Evolutionary conservation across 345 rosid species (phyloP).

Genomic region (Murraya koenigii): DNA sequence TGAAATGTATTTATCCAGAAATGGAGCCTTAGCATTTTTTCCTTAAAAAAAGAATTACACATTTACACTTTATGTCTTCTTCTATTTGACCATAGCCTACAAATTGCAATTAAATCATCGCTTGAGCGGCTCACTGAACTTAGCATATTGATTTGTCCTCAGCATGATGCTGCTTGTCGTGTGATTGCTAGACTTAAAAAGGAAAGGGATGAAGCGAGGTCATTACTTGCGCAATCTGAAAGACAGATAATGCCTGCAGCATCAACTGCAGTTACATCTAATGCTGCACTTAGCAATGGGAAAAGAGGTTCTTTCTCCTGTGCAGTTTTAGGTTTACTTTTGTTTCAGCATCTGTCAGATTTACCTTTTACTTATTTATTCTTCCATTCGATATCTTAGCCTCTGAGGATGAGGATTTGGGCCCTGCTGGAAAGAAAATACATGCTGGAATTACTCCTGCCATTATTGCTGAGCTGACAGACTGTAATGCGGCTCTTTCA

Average conservation of each 20-base stretch:
- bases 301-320: slow-evolving; percentile 59
- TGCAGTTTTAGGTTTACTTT: neutral
- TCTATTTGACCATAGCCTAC: neutral
- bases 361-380: neutral
- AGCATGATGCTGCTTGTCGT: slow-evolving; percentile 99
- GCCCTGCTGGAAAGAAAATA: slow-evolving; percentile 47
- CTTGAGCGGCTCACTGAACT: neutral
- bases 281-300: slow-evolving; percentile 70
- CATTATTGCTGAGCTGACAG: slow-evolving; percentile 69
- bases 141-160: slow-evolving; percentile 18
- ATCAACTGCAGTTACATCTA: slow-evolving; percentile 39
- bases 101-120: neutral
- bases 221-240: slow-evolving; percentile 77
- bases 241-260: slow-evolving; percentile 61
- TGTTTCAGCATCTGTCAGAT: neutral
- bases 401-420: slow-evolving; percentile 50
- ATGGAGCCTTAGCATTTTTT: neutral
- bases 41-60: neutral
- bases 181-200: slow-evolving; percentile 96
- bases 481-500: slow-evolving; percentile 86
- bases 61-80: too few relatives aligned
- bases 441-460: slow-evolving; percentile 70
- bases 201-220: slow-evolving; percentile 88
- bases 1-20: neutral
- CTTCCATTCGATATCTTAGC: slow-evolving; percentile 27